These are phyloP conservation scores for Rugonectria rugulosa DNA, from an alignment of 2,329 filamentous ascomycete genomes.

Conservation along the genomic window DNA sequence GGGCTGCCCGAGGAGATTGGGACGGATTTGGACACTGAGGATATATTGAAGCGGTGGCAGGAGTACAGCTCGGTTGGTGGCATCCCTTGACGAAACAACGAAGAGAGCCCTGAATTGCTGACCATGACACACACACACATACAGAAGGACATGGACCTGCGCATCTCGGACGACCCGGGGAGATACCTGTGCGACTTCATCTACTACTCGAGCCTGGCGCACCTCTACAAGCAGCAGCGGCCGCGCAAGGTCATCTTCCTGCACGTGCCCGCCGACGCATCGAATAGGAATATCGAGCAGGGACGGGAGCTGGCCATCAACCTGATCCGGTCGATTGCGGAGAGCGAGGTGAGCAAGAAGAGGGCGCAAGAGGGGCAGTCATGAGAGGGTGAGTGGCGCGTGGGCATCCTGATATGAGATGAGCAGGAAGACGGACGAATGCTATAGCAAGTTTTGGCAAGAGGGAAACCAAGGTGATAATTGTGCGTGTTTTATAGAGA, in stretches of 20 bases:
- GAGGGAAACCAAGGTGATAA: too few relatives aligned
- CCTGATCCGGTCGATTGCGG: constrained; percentile 64
- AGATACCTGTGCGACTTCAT: constrained; percentile 82
- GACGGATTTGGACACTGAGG: constrained; percentile 64
- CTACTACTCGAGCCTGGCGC: constrained; percentile 73
- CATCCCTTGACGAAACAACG: background rate
- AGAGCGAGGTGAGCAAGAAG: constrained; percentile 52
- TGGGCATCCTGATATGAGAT: too few relatives aligned
- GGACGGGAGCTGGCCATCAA: constrained; percentile 62
- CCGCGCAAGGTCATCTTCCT: constrained; percentile 69
- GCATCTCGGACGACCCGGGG: constrained; percentile 74
- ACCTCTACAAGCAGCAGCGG: constrained; percentile 57
- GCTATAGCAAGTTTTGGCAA: too few relatives aligned
- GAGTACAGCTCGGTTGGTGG: constrained; percentile 56
- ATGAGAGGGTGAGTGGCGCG: too few relatives aligned
- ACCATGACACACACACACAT: constrained; percentile 18
- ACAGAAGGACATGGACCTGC: constrained; percentile 54
- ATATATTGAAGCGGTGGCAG: constrained; percentile 65
- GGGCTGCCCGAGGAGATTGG: constrained; percentile 62
- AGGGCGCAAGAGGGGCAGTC: constrained; percentile 23
- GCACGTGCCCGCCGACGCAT: constrained; percentile 71
- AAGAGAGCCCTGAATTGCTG: constrained; percentile 5
- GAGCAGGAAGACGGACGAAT: too few relatives aligned
- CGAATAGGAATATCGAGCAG: constrained; percentile 54
- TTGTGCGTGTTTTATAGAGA: too few relatives aligned